Evolutionary conservation across 257 asterid genomes (phyloP).

Genomic region (Eucommia ulmoides): DNA sequence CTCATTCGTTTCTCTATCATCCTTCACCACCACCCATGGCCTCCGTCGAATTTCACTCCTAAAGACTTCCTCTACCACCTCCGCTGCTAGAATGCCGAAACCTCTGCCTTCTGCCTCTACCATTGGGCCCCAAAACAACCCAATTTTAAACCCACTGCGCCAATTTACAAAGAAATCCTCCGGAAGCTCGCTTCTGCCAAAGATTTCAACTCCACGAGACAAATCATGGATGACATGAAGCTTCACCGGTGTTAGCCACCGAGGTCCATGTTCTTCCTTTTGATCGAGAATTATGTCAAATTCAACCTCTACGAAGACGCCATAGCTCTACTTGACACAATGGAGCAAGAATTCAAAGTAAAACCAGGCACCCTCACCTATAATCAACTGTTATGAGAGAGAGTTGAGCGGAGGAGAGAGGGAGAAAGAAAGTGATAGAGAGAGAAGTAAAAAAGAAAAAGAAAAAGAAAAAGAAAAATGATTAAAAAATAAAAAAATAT

Average conservation of each 20-base stretch:
- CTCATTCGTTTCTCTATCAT: constrained; percentile 24
- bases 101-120: constrained; percentile 46
- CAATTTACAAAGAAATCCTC: constrained; percentile 55
- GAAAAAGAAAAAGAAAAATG: no score
- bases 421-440: no score
- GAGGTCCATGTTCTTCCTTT: constrained; percentile 50
- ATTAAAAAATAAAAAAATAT: no score
- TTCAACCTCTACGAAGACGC: constrained; percentile 59
- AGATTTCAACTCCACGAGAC: constrained; percentile 41
- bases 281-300: constrained; percentile 59
- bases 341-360: constrained; percentile 52
- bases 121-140: constrained; percentile 74
- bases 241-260: constrained; percentile 23
- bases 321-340: constrained; percentile 50
- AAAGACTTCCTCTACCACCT: constrained; percentile 55
- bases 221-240: constrained; percentile 53
- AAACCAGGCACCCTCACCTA: constrained; percentile 48
- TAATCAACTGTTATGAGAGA: constrained; percentile 54
- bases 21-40: constrained; percentile 8
- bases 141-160: constrained; percentile 41
- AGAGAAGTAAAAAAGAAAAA: no score
- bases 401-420: no score
- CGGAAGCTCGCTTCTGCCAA: constrained; percentile 56
- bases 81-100: constrained; percentile 46
- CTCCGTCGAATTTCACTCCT: constrained; percentile 50